Percentiles rank a stretch among this genome's conserved stretches.
These are phyloP conservation scores for Handroanthus guayacan DNA, from an alignment of 257 asterid genomes.

Conservation along the genomic window DNA sequence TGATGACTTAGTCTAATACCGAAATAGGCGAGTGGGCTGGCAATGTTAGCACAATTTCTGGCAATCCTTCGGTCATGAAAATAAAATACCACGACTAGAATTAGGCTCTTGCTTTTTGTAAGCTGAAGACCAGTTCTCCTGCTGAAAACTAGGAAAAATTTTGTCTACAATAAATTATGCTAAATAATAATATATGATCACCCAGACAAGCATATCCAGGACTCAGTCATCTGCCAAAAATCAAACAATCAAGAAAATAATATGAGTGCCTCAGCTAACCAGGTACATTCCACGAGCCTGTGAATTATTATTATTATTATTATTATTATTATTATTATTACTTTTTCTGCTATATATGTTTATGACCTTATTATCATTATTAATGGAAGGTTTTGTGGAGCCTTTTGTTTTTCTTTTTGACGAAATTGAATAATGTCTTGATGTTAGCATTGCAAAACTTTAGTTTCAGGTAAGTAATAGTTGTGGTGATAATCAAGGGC, in stretches of 20 bases:
- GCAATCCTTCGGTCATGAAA: background rate
- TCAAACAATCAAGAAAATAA: conserved; percentile 26
- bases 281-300: conserved; percentile 42
- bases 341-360: too few relatives aligned
- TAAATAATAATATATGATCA: background rate
- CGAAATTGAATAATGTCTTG: background rate
- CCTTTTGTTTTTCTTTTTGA: too few relatives aligned
- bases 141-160: conserved; percentile 29
- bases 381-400: too few relatives aligned
- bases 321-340: background rate
- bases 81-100: background rate
- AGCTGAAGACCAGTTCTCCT: conserved; percentile 35
- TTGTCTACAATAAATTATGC: conserved; percentile 24
- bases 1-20: conserved; percentile 13
- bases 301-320: background rate
- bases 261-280: conserved; percentile 48
- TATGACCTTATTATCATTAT: background rate
- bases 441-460: background rate
- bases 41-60: background rate
- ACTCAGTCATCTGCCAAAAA: conserved; percentile 8
- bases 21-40: conserved; percentile 4
- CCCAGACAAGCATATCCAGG: conserved; percentile 18
- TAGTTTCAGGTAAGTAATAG: conserved; percentile 36
- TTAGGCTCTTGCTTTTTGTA: background rate
- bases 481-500: conserved; percentile 33